Percentiles rank a stretch among this genome's conserved stretches.
These are phyloP conservation scores for Isatis tinctoria DNA, from an alignment of 345 rosid species.

Conservation along the genomic window DNA sequence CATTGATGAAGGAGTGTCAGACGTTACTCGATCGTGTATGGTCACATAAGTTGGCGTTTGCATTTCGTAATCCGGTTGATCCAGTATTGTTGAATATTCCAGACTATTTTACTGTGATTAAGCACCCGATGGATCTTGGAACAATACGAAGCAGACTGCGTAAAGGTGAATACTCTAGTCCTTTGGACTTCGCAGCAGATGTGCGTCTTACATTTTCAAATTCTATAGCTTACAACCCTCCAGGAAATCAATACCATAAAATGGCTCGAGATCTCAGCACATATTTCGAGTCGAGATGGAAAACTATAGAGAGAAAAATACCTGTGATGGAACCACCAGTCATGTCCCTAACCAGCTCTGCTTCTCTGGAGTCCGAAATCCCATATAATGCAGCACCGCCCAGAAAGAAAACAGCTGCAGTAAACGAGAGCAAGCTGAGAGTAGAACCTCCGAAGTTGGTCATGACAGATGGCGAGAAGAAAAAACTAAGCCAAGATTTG, in stretches of 20 bases:
- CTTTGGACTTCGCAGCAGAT: conserved; percentile 64
- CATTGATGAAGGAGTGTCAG: conserved; percentile 69
- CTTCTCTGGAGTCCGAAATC: conserved; percentile 31
- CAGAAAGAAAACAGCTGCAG: conserved; percentile 40
- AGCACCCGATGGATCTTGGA: conserved; percentile 94
- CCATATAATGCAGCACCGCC: conserved; percentile 28
- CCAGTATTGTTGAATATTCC: conserved; percentile 74
- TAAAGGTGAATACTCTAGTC: conserved; percentile 60
- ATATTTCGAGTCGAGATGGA: conserved; percentile 76
- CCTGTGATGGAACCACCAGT: conserved; percentile 29
- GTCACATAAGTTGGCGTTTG: conserved; percentile 62
- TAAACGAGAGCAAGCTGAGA: conserved; percentile 35
- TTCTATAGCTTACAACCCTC: conserved; percentile 81
- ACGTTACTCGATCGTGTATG: conserved; percentile 52
- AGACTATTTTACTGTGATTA: conserved; percentile 74
- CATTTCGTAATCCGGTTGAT: conserved; percentile 74
- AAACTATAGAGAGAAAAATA: conserved; percentile 72
- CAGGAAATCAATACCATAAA: conserved; percentile 60
- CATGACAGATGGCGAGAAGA: conserved; percentile 59
- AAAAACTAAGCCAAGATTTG: conserved; percentile 48
- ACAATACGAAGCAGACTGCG: conserved; percentile 58
- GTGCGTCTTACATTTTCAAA: conserved; percentile 80
- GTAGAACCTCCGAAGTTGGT: conserved; percentile 39
- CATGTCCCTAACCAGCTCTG: conserved; percentile 33
- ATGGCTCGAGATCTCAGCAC: conserved; percentile 68